Evolutionary conservation across 345 rosid species (phyloP), one percentile per base, ranked within the genome.

Genomic region (Heritiera fomes): DNA sequence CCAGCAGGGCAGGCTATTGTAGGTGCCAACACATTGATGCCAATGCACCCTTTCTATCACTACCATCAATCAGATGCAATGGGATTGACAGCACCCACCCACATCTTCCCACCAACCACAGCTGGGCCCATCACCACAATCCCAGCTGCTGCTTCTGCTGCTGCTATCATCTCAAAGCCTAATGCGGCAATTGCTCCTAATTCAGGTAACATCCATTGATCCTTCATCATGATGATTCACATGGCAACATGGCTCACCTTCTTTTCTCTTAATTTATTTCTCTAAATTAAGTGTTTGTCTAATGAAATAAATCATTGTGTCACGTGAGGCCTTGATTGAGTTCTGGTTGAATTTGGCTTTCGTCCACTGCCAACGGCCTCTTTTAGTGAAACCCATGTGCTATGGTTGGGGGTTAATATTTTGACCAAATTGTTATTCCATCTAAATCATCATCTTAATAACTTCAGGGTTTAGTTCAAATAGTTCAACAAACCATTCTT

Each of bases 21-120:
- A 79, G 90, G 97, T 76, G 93, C 90, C 61, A 91, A 85, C 77
- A 78, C 97, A 55, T 72, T 95, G 92, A 85, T 93, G 93, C 95
- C 99, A 34, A 78, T 93, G 87, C 92, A 93, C 91, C 94, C 94
- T 9, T 75, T 87, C 4, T 92, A 92, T 72, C 97, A 88, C 23
- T 82, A 81, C 84, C 96, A 92, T 73, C 97, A 89, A 64, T 87
- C 96, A 20, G 96, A 87, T 58, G 82, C 97, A 12, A 83, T 95
- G 84, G 99, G 97, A 52, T 80, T 92, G 13, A 98, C 73, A 20
- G 50, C 59, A 30, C 45, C 96, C 14, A 90, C 89, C 68, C 95
- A 92, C 74, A 73, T 89, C 61, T 87, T 85, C 65, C 90, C 88
- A 3, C 77, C 87, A 6, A 46, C 88, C 3, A 74, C 90, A 1